These are phyloP conservation scores for Amyloporia xantha DNA, from an alignment of 768 basidiomycete genomes.

Conservation along the genomic window DNA sequence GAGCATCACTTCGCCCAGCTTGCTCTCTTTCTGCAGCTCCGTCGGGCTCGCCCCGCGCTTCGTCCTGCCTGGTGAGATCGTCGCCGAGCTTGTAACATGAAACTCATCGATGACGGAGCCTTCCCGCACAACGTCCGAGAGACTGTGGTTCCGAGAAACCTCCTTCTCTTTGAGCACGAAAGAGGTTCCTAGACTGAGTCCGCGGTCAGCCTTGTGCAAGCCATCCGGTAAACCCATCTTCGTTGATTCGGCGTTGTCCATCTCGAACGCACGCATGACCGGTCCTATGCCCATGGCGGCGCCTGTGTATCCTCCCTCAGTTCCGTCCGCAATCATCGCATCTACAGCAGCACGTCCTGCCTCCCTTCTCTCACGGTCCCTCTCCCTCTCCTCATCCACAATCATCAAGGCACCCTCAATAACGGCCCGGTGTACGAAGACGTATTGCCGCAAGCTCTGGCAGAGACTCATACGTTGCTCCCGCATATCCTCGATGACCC, in stretches of 20 bases:
- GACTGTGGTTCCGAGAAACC: conserved; percentile 11
- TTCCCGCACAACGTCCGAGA: conserved; percentile 9
- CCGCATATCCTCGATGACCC: conserved; percentile 87
- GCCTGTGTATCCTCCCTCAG: conserved; percentile 12
- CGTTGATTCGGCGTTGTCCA: not conserved
- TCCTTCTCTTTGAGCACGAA: conserved; percentile 5
- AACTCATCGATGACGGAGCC: conserved; percentile 8
- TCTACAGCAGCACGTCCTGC: too few relatives aligned
- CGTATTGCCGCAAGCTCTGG: conserved; percentile 90
- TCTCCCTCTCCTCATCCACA: conserved; percentile 61
- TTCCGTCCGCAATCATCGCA: conserved; percentile 4
- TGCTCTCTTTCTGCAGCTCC: conserved; percentile 57
- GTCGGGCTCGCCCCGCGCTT: conserved; percentile 71
- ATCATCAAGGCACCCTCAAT: conserved; percentile 76
- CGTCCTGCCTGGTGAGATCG: conserved; percentile 27
- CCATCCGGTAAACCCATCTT: not conserved
- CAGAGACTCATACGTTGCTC: conserved; percentile 96
- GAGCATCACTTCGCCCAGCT: conserved; percentile 45
- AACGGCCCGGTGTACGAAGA: conserved; percentile 85
- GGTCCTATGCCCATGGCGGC: conserved; percentile 6
- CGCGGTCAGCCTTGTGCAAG: not conserved
- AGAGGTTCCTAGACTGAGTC: conserved; percentile 8
- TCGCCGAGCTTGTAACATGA: conserved; percentile 2
- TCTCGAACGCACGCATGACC: not conserved
- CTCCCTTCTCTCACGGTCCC: conserved; percentile 19